Percentiles rank a stretch among this genome's conserved stretches.
These are phyloP conservation scores for Leccinum ponderosum DNA, from an alignment of 1,284 basidiomycete species.

Conservation along the genomic window DNA sequence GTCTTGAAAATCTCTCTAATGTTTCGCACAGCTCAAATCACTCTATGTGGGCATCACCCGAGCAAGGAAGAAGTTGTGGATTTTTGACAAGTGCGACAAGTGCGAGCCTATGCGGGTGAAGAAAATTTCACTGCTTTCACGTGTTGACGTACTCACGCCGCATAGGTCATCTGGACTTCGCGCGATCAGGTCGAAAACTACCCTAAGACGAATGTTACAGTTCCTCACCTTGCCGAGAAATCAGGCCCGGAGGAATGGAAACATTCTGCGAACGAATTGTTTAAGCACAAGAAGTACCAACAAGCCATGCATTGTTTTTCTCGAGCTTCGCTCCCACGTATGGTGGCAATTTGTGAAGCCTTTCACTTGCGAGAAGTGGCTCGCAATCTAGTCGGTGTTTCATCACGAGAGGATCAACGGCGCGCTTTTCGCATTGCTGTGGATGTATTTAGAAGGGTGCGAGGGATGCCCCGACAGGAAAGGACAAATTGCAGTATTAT, in stretches of 20 bases:
- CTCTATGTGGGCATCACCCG: no score
- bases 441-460: conserved; percentile 48
- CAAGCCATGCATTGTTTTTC: conserved; percentile 66
- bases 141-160: no score
- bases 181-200: no score
- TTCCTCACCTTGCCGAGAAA: conserved; percentile 49
- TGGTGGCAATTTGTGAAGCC: conserved; percentile 48
- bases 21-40: no score
- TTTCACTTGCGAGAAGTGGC: conserved; percentile 47
- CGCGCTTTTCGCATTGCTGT: conserved; percentile 50
- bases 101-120: no score
- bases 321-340: conserved; percentile 46
- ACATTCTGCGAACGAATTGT: conserved; percentile 49
- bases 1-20: no score
- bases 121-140: no score
- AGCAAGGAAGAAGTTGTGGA: no score
- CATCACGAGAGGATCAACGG: conserved; percentile 22
- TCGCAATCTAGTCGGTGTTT: conserved; percentile 27
- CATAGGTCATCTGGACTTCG: no score
- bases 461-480: conserved; percentile 24
- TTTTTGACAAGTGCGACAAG: no score
- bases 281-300: conserved; percentile 52
- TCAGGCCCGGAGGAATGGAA: conserved; percentile 58
- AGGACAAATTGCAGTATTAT: conserved; percentile 42
- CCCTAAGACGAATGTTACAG: conserved; percentile 35